Percentiles rank a stretch among this genome's conserved stretches.
phyloP scores from a whole-genome alignment of 768 basidiomycete species.

The Lenzites betulinus region DNA sequence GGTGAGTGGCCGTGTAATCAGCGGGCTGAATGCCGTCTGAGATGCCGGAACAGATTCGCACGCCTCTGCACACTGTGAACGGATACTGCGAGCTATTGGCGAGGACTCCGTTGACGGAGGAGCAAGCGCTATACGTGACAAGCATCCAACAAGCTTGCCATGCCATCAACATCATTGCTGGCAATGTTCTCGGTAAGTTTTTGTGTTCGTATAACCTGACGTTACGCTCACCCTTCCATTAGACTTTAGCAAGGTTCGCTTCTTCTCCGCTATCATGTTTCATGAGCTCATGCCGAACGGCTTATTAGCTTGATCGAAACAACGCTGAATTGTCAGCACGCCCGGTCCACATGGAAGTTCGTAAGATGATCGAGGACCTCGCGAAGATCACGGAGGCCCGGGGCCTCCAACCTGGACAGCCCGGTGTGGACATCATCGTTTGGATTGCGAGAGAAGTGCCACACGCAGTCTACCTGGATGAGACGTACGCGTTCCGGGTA shows the following conservation, averaged over 20 bases:
- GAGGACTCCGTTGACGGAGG: conserved; percentile 28
- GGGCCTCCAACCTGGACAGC: conserved; percentile 22
- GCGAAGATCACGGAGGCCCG: conserved; percentile 31
- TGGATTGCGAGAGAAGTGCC: conserved; percentile 28
- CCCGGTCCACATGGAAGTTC: conserved; percentile 29
- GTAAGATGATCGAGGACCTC: conserved; percentile 32
- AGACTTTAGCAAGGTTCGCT: conserved; percentile 35
- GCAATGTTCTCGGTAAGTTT: conserved; percentile 31
- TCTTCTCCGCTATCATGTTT: background rate
- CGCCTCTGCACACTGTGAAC: conserved; percentile 33
- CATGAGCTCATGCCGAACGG: background rate
- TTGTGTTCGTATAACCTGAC: background rate
- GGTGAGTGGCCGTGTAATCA: conserved; percentile 10
- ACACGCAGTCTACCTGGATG: conserved; percentile 28
- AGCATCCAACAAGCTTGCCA: conserved; percentile 35
- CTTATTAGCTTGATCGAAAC: conserved; percentile 28
- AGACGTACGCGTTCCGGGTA: conserved; percentile 32
- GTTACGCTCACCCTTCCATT: background rate
- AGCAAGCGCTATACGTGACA: conserved; percentile 29
- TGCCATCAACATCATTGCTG: conserved; percentile 34
- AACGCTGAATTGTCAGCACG: conserved; percentile 32
- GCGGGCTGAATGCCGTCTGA: background rate
- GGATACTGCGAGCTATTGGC: conserved; percentile 33
- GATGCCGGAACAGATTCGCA: conserved; percentile 24
- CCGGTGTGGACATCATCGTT: conserved; percentile 28